Base-by-base conservation (phyloP, 2,329 filamentous ascomycete species). In the Stachybotrys chartarum region DNA sequence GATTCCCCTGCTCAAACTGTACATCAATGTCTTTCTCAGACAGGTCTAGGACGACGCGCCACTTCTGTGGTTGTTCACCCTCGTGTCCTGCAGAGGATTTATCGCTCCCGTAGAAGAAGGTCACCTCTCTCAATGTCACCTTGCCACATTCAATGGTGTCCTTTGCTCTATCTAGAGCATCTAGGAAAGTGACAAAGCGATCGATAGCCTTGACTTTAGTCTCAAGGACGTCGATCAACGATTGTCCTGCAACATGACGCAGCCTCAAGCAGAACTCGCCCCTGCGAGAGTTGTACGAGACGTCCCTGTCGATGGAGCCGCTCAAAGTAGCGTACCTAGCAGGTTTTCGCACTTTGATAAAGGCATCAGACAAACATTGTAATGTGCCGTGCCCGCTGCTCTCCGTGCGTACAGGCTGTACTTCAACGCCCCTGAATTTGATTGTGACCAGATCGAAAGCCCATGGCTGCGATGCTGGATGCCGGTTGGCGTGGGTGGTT, bases 181-280 rank as follows among this genome's bases (percentile, higher is more conserved):
- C 80, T 30, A 91, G 76, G 63, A 89, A 90, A 48, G 81, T 80
- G 45, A 90, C 84, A 31, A 94, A 77, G 18, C 86, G 82, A 63
- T 88, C 83, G 56, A 94, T 81, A 12, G 84, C 81, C 60, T 83
- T 79, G 50, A 91, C 74, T 31, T 85, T 79, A 52, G 78, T 74
- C 58, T 77, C 74, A 18, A 91, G 75, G n/a, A 76, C 72, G 5
- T 79, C 75, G 5, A 90, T 69, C 14, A 87, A 77, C 1, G 84
- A 75, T 49, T 76, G 72, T 18, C 85, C 85, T 50, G 87, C 79
- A 2, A 75, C 72, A 1, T 82, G 79, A 10, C 79, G 76, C 44
- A 90, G 72, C 7, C 79, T 76, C 54, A 91, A 73, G 16, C 78
- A 78, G 66, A 91, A 87, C 55, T 82, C 79, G 49, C 87, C 87